phyloP scores from a whole-genome alignment of 2,329 filamentous ascomycete genomes.

The Ceratocystiopsis brevicomis region DNA sequence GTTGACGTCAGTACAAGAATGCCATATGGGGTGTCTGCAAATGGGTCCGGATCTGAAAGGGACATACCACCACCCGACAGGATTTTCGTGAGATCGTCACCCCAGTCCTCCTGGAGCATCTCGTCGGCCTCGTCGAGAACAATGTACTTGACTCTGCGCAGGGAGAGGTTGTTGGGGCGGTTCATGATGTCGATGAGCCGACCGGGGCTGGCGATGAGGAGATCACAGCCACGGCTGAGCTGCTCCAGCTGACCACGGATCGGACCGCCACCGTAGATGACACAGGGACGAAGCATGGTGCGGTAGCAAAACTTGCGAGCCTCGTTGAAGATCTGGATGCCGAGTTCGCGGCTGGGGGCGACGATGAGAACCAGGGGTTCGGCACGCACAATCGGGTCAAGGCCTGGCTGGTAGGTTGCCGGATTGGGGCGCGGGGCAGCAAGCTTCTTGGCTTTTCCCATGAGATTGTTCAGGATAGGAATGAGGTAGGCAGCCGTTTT shows the following conservation, averaged over 20 bases:
- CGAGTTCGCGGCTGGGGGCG: conserved; percentile 73
- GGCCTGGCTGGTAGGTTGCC: conserved; percentile 29
- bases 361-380: conserved; percentile 81
- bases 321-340: conserved; percentile 89
- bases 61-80: conserved; percentile 61
- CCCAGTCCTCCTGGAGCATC: conserved; percentile 66
- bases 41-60: not conserved
- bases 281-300: conserved; percentile 81
- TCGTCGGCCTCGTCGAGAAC: conserved; percentile 94
- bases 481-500: conserved; percentile 90
- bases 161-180: conserved; percentile 45
- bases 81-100: conserved; percentile 53
- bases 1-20: conserved; percentile 10
- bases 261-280: conserved; percentile 72
- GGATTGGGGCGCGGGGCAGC: conserved; percentile 58
- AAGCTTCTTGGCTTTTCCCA: conserved; percentile 88
- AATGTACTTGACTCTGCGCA: conserved; percentile 59
- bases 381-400: conserved; percentile 38
- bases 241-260: conserved; percentile 50
- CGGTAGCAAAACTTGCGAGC: conserved; percentile 84
- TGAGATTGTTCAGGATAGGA: conserved; percentile 73
- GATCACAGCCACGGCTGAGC: conserved; percentile 67
- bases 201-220: conserved; percentile 76
- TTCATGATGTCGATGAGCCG: conserved; percentile 72
- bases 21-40: conserved; percentile 10